Evolutionary conservation across 305 asterid genomes (phyloP).

Genomic region (Fraxinus angustifolia): DNA sequence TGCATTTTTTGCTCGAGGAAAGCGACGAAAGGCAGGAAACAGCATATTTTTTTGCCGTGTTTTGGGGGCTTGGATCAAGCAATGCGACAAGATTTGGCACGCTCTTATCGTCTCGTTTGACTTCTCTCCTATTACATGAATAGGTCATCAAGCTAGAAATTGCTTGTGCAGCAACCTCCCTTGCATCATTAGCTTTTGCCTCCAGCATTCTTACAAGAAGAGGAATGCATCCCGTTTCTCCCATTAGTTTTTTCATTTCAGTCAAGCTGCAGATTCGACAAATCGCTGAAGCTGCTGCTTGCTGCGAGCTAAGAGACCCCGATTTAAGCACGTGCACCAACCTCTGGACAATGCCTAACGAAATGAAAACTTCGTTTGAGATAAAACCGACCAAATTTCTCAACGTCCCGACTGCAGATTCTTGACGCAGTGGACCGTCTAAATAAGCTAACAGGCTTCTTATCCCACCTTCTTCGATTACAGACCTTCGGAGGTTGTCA

Average conservation of each 20-base stretch:
- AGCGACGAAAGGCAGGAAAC: conserved; percentile 58
- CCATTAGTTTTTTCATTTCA: conserved; percentile 53
- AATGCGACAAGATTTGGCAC: conserved; percentile 78
- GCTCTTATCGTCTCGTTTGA: conserved; percentile 57
- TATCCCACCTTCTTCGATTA: conserved; percentile 67
- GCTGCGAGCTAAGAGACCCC: conserved; percentile 64
- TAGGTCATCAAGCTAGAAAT: conserved; percentile 54
- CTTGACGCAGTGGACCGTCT: conserved; percentile 76
- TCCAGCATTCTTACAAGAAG: conserved; percentile 70
- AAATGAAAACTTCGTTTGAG: conserved; percentile 40
- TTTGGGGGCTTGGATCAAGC: conserved; percentile 73
- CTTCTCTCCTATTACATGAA: conserved; percentile 54
- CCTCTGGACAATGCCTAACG: conserved; percentile 51
- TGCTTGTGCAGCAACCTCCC: conserved; percentile 79
- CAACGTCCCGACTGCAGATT: conserved; percentile 66
- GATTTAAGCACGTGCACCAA: conserved; percentile 63
- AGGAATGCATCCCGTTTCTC: conserved; percentile 72
- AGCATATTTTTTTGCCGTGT: conserved; percentile 74
- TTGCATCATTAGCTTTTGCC: conserved; percentile 46
- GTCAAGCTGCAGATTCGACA: conserved; percentile 43
- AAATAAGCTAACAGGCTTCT: conserved; percentile 54
- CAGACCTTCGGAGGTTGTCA: conserved; percentile 46
- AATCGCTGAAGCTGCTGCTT: conserved; percentile 67
- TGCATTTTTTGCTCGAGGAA: conserved; percentile 71
- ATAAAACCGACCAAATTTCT: conserved; percentile 56